Percentiles rank a stretch among this genome's conserved stretches.
Conservation (phyloP, 345 rosid genomes). For the Noccaea caerulescens region DNA sequence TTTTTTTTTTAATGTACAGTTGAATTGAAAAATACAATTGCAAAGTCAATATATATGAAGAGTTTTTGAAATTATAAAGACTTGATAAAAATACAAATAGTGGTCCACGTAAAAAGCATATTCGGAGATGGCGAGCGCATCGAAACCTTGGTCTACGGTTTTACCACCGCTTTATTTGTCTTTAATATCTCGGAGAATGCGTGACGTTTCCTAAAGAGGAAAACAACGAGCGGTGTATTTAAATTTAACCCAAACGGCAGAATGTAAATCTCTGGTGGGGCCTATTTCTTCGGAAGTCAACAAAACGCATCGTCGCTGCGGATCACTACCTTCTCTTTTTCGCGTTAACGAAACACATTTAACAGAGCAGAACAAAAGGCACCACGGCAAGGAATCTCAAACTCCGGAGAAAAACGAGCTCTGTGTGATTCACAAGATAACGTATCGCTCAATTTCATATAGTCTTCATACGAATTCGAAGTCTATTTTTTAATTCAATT, state of each 20-base stretch:
- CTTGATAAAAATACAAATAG: not conserved
- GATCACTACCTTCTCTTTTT: constrained; percentile 28
- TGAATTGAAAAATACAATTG: not conserved
- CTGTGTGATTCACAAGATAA: constrained; percentile 32
- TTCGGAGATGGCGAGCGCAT: constrained; percentile 24
- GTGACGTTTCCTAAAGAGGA: not conserved
- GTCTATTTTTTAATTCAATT: not conserved
- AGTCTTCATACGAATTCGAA: not conserved
- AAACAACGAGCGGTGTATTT: constrained; percentile 25
- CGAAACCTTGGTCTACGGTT: not conserved
- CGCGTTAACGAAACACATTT: constrained; percentile 16
- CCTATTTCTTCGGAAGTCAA: constrained; percentile 37
- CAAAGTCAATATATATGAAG: not conserved
- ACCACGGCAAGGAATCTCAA: constrained; percentile 18
- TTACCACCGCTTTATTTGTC: not conserved
- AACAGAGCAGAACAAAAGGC: constrained; percentile 25
- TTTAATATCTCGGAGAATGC: not conserved
- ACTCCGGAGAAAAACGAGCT: constrained; percentile 28
- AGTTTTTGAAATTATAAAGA: not conserved
- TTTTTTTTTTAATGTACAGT: not conserved
- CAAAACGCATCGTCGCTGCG: constrained; percentile 42
- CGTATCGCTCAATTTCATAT: constrained; percentile 10
- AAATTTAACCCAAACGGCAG: constrained; percentile 29
- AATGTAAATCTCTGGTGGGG: constrained; percentile 1
- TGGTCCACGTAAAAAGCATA: constrained; percentile 23